Base-by-base conservation (phyloP, 2,329 filamentous ascomycete species). In the Cercospora brassicicola region DNA sequence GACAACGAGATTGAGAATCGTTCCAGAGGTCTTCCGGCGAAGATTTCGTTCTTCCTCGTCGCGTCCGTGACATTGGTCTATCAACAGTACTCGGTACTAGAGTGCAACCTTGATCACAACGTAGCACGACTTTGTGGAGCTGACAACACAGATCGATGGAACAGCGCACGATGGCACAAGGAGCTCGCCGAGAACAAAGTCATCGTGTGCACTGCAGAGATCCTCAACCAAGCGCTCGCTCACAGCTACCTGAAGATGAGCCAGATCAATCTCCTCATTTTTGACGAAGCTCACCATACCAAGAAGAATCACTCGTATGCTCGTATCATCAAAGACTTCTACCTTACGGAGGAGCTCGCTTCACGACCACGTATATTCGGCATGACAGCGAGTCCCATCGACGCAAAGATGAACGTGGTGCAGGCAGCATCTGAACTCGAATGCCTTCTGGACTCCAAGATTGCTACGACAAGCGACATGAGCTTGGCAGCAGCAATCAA, bases 331-430 rank as follows among this genome's bases (percentile, higher is more conserved):
- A 93, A 91, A 74, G 91, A 96, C 67, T 93, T 92, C 73, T 98
- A 97, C 75, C 71, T 88, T 1, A 79, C 84, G 2, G 82, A 84
- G 31, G 80, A 83, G 0, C 70, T 78, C 0, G 73, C 76, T 0
- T 81, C 80, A 59, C 85, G 88, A 4, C 95, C 95, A 3, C 90
- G 89, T 42, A 89, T 99, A 20, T 91, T 99, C 72, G 94, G 94
- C 28, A 97, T 98, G 94, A 99, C 95, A 1, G 95, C 95, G 7
- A 98, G 95, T 0, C 95, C 95, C 0, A 90, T 97, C 2, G 94
- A 98, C 80, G 89, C 92, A 0, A 91, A 92, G 75, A 86, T 87
- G 0, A 89, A 97, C 71, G 85, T 96, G 30, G 83, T 84, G 15
- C 83, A 87, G 68, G 92, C 91, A 42, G 91, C 76, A 8, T 69